phyloP scores from a whole-genome alignment of 495 filamentous ascomycete genomes.

The Chaetomium tenue region DNA sequence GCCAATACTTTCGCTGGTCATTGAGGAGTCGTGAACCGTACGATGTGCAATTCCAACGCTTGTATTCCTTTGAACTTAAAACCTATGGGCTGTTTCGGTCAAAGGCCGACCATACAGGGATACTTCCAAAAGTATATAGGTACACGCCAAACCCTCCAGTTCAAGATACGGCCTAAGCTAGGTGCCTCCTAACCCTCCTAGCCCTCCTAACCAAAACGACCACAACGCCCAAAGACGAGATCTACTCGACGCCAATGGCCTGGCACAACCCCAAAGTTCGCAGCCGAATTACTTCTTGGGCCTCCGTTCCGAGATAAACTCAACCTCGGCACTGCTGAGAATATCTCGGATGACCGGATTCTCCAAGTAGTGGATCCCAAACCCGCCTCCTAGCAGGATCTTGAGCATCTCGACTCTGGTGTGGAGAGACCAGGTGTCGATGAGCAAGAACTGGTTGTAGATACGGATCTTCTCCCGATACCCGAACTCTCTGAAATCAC shows the following conservation, averaged over 20 bases:
- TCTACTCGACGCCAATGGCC: background rate
- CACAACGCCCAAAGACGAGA: slow-evolving; percentile 4
- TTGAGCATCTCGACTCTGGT: slow-evolving; percentile 72
- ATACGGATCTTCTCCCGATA: slow-evolving; percentile 75
- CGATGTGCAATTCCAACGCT: background rate
- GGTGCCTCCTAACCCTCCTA: background rate
- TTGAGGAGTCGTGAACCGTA: background rate
- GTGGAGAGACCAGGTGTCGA: slow-evolving; percentile 91
- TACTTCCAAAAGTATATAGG: background rate
- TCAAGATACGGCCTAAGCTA: background rate
- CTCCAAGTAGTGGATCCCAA: slow-evolving; percentile 73
- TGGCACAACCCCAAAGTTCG: background rate
- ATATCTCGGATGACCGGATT: slow-evolving; percentile 78
- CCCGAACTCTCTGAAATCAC: slow-evolving; percentile 73
- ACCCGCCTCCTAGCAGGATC: slow-evolving; percentile 75
- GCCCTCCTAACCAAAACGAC: background rate
- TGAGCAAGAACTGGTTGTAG: slow-evolving; percentile 68
- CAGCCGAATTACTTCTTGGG: slow-evolving; percentile 11
- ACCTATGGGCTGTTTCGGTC: background rate
- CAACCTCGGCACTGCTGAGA: slow-evolving; percentile 46
- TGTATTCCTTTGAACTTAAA: background rate
- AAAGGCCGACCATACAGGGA: background rate
- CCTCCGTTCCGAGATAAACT: slow-evolving; percentile 30
- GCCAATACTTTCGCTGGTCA: no score
- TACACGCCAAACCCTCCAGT: background rate